A percentile compares a stretch with the other conserved stretches of the same genome.
phyloP scores from a whole-genome alignment of 2,329 filamentous ascomycete genomes.

The Penicillium sp. region DNA sequence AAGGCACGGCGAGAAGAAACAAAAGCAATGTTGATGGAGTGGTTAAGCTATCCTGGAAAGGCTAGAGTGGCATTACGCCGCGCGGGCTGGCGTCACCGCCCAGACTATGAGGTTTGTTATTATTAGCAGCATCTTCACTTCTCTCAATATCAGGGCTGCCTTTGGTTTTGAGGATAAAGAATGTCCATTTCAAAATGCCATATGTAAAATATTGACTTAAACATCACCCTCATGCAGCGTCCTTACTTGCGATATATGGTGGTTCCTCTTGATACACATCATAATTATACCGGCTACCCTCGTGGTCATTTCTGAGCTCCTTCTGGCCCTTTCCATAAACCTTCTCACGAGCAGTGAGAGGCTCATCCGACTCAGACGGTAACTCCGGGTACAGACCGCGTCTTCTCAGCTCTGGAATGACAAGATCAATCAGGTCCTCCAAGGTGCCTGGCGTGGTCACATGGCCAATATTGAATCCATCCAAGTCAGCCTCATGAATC shows the following conservation, averaged over 20 bases:
- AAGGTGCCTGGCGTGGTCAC: slow-evolving; percentile 56
- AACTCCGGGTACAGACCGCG: slow-evolving; percentile 47
- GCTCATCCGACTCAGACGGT: slow-evolving; percentile 22
- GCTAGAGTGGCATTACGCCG: slow-evolving; percentile 44
- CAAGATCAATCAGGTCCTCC: slow-evolving; percentile 54
- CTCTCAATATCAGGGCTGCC: background rate
- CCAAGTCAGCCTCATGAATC: slow-evolving; percentile 47
- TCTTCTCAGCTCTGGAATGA: slow-evolving; percentile 51
- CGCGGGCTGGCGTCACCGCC: slow-evolving; percentile 20
- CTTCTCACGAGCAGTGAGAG: slow-evolving; percentile 59
- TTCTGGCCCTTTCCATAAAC: slow-evolving; percentile 63
- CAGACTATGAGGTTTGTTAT: background rate
- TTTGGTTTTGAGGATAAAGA: background rate
- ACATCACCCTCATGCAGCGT: background rate
- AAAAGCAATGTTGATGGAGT: slow-evolving; percentile 22
- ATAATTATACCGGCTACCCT: slow-evolving; percentile 63
- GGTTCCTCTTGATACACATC: slow-evolving; percentile 60
- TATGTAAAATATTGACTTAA: background rate
- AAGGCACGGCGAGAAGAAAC: slow-evolving; percentile 13
- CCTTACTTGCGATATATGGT: slow-evolving; percentile 32
- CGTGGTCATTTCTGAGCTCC: slow-evolving; percentile 60
- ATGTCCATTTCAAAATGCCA: background rate
- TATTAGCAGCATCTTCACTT: background rate
- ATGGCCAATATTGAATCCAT: slow-evolving; percentile 50
- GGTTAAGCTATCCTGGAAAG: slow-evolving; percentile 36